phyloP scores from a whole-genome alignment of 2,329 filamentous ascomycete species.

The Stachybotrys chartarum region DNA sequence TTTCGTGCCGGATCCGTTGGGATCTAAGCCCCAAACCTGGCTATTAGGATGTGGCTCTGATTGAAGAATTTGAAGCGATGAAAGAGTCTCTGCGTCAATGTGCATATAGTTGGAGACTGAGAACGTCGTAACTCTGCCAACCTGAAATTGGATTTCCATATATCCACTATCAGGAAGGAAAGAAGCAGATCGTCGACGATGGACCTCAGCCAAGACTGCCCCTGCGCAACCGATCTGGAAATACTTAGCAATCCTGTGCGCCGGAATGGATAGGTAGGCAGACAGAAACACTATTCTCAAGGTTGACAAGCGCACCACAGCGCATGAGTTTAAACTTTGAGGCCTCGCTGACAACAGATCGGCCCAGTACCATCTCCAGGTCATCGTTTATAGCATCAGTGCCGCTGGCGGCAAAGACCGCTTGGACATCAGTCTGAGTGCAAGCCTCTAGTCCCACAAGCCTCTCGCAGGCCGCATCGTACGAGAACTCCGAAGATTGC shows the following conservation, averaged over 20 bases:
- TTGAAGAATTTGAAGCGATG: constrained; percentile 78
- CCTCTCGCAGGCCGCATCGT: constrained; percentile 58
- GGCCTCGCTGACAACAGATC: constrained; percentile 30
- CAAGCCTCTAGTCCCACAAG: constrained; percentile 38
- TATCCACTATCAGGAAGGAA: constrained; percentile 54
- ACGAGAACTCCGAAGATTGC: constrained; percentile 65
- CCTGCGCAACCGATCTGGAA: constrained; percentile 70
- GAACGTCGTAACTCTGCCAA: constrained; percentile 68
- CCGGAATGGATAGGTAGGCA: not conserved
- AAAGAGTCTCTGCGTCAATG: constrained; percentile 71
- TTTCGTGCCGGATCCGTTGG: constrained; percentile 52
- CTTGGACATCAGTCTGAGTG: constrained; percentile 5
- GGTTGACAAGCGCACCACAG: constrained; percentile 62
- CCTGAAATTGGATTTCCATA: constrained; percentile 42
- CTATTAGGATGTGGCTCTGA: constrained; percentile 77
- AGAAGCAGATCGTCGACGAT: constrained; percentile 50
- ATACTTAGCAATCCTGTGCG: constrained; percentile 3
- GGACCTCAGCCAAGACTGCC: constrained; percentile 74
- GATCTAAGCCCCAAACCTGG: constrained; percentile 56
- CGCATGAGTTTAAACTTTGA: constrained; percentile 57
- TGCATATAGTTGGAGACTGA: constrained; percentile 62
- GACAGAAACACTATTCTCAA: constrained; percentile 67
- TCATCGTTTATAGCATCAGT: constrained; percentile 1
- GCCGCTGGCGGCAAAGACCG: constrained; percentile 11
- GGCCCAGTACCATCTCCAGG: constrained; percentile 31